A percentile compares a stretch with the other conserved stretches of the same genome.
Evolutionary conservation across 1,284 basidiomycete genomes (phyloP).

Genomic region (Malassezia pachydermatis): DNA sequence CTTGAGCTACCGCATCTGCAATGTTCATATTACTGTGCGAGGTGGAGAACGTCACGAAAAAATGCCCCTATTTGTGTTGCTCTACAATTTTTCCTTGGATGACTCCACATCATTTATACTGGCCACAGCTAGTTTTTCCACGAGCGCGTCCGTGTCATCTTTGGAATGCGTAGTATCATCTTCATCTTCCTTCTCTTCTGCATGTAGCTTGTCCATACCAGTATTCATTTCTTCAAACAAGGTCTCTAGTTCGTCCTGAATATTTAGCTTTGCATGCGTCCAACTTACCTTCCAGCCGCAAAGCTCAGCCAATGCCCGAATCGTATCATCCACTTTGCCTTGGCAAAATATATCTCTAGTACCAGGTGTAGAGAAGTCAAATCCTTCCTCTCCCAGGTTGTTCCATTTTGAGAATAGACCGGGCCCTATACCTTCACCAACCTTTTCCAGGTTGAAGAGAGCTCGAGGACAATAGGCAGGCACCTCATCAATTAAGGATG

Average conservation of each 20-base stretch:
- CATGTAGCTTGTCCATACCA: not conserved
- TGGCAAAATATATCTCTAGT: constrained; percentile 35
- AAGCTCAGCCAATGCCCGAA: constrained; percentile 23
- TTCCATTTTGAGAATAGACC: constrained; percentile 31
- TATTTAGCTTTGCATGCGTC: too few relatives aligned
- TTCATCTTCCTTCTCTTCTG: not conserved
- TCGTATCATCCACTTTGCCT: constrained; percentile 34
- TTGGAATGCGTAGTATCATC: not conserved
- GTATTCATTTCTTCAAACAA: not conserved
- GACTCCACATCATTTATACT: not conserved
- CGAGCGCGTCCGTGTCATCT: constrained; percentile 4
- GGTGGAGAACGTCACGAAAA: constrained; percentile 2
- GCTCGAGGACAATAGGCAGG: constrained; percentile 49
- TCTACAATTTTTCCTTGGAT: constrained; percentile 7
- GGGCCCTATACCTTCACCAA: constrained; percentile 51
- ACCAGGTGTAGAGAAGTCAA: constrained; percentile 32
- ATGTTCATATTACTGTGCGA: not conserved
- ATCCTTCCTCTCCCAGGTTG: constrained; percentile 28
- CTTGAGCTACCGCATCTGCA: constrained; percentile 5
- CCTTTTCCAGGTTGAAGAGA: constrained; percentile 54
- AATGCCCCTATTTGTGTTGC: not conserved
- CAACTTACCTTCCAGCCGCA: constrained; percentile 28
- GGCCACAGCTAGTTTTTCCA: not conserved
- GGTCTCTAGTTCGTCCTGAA: constrained; percentile 14
- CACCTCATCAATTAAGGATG: constrained; percentile 52